A percentile compares a stretch with the other conserved stretches of the same genome.
Conservation (phyloP, 441 rosid genomes). For the Eutrema salsugineum region DNA sequence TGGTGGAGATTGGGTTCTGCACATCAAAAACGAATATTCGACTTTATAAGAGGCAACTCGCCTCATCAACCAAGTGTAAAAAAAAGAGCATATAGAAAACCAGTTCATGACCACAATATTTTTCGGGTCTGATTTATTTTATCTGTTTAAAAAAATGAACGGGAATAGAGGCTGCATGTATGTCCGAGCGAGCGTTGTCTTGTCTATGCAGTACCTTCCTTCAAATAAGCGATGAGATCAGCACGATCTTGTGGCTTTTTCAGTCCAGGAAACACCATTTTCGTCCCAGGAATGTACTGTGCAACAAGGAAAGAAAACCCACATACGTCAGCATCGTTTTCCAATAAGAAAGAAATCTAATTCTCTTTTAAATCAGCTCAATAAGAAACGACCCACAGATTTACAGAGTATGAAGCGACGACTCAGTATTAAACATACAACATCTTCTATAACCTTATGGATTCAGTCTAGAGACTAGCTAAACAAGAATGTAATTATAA, state of each 20-base stretch:
- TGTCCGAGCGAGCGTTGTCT: background rate
- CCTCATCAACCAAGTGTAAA: background rate
- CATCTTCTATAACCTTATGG: background rate
- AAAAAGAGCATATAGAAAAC: background rate
- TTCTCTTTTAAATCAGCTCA: background rate
- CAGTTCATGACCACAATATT: conserved; percentile 12
- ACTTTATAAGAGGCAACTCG: conserved; percentile 7
- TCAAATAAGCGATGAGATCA: conserved; percentile 55
- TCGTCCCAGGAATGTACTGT: conserved; percentile 63
- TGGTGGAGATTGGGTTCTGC: background rate
- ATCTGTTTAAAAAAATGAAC: conserved; percentile 3
- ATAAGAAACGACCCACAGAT: background rate
- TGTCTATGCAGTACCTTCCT: conserved; percentile 46
- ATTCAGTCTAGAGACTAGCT: background rate
- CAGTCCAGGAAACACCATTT: conserved; percentile 67
- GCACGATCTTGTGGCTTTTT: conserved; percentile 65
- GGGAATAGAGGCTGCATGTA: background rate
- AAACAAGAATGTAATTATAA: too few relatives aligned
- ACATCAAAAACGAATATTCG: conserved; percentile 12
- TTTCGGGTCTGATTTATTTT: conserved; percentile 24
- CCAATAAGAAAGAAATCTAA: background rate
- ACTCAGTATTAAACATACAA: background rate
- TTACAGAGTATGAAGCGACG: background rate
- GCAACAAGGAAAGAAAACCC: background rate
- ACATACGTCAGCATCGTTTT: background rate